Percentiles rank a stretch among this genome's conserved stretches.
These are phyloP conservation scores for Ascoidea rubescens DNA, from an alignment of 805 yeast genomes.

Conservation along the genomic window DNA sequence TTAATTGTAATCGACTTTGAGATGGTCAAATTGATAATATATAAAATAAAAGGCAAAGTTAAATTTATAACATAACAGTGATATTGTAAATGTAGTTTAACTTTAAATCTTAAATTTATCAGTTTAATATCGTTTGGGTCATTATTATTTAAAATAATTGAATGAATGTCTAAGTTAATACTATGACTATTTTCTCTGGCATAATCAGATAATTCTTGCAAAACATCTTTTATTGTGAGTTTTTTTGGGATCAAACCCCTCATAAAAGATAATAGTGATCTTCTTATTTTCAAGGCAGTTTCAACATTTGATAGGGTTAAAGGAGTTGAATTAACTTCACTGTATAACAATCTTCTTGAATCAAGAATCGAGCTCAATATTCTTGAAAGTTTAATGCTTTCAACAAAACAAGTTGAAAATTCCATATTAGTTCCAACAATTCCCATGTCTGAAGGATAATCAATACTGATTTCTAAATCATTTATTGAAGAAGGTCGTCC, in stretches of 20 bases:
- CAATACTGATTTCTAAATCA: conserved; percentile 30
- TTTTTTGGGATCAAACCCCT: background rate
- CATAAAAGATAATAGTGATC: conserved; percentile 18
- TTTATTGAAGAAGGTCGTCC: conserved; percentile 32
- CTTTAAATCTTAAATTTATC: conserved; percentile 22
- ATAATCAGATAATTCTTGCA: too few relatives aligned
- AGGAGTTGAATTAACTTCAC: conserved; percentile 20
- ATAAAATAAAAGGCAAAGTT: conserved; percentile 28
- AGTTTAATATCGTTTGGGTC: conserved; percentile 9
- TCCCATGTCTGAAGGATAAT: conserved; percentile 19
- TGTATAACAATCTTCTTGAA: conserved; percentile 20
- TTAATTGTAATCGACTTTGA: conserved; percentile 20
- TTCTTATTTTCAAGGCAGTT: conserved; percentile 23
- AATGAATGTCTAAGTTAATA: conserved; percentile 12
- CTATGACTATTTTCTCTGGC: conserved; percentile 14
- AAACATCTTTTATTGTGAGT: background rate
- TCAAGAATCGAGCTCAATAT: conserved; percentile 26
- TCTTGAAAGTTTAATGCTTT: conserved; percentile 22
- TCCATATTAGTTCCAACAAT: conserved; percentile 18
- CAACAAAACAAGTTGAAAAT: conserved; percentile 18
- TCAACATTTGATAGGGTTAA: conserved; percentile 26
- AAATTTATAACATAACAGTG: conserved; percentile 27
- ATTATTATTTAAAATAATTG: conserved; percentile 10
- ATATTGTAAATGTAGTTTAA: conserved; percentile 26
- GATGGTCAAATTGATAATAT: conserved; percentile 19